Evolutionary conservation across 371 early-diverging fungal species (phyloP).

Genomic region (Mortierella sp.): DNA sequence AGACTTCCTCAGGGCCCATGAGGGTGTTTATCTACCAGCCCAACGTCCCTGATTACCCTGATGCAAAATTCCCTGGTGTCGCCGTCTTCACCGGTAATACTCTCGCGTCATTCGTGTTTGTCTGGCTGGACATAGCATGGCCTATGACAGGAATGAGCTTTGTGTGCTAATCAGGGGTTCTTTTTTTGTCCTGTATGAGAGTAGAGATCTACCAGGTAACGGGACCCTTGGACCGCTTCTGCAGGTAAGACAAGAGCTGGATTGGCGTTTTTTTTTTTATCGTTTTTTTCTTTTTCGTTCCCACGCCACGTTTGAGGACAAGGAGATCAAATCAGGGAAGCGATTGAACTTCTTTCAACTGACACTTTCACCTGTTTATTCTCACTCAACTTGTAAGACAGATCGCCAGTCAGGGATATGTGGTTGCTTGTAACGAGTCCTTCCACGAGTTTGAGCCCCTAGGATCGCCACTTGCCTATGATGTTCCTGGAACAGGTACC

Average conservation of each 20-base stretch:
- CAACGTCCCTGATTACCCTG: slow-evolving; percentile 58
- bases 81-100: slow-evolving; percentile 63
- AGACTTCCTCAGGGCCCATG: slow-evolving; percentile 61
- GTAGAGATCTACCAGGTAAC: slow-evolving; percentile 67
- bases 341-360: neutral
- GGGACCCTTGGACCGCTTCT: slow-evolving; percentile 69
- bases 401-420: slow-evolving; percentile 60
- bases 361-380: neutral
- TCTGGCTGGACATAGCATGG: neutral
- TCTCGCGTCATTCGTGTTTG: neutral
- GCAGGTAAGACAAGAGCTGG: slow-evolving; percentile 47
- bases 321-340: neutral
- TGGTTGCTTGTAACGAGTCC: slow-evolving; percentile 67
- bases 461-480: slow-evolving; percentile 64
- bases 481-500: slow-evolving; percentile 63
- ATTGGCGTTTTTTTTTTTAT: neutral
- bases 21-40: slow-evolving; percentile 61
- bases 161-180: neutral
- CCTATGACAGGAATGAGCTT: neutral
- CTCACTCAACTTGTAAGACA: slow-evolving; percentile 22
- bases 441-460: slow-evolving; percentile 69
- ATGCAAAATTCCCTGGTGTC: slow-evolving; percentile 66
- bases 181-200: neutral
- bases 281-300: neutral
- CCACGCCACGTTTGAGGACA: neutral